These are phyloP conservation scores for Pleurotus giganteus DNA, from an alignment of 768 basidiomycete genomes.

Conservation along the genomic window DNA sequence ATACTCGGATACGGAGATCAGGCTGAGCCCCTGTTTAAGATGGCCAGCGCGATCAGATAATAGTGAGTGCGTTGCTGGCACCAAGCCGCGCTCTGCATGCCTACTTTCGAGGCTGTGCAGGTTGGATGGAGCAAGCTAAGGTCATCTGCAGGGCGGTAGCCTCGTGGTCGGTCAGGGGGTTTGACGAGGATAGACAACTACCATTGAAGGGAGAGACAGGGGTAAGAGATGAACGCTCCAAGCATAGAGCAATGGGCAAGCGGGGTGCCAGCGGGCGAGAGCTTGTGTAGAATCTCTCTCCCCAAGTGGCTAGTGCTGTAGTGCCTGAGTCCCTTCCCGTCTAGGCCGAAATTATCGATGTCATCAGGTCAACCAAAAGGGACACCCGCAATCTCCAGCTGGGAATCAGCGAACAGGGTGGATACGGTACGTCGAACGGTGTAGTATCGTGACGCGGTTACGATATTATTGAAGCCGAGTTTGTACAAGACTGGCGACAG, in stretches of 20 bases:
- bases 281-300: too few relatives aligned
- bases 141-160: background rate
- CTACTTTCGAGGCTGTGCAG: background rate
- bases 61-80: background rate
- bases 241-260: background rate
- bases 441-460: too few relatives aligned
- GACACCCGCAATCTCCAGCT: constrained; percentile 7
- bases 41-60: background rate
- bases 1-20: background rate
- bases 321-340: background rate
- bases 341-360: constrained; percentile 5
- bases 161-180: constrained; percentile 2
- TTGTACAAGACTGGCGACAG: background rate
- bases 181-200: background rate
- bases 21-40: background rate
- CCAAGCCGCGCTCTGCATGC: background rate
- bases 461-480: background rate
- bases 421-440: background rate
- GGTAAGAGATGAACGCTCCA: background rate
- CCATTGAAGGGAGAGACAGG: background rate
- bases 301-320: background rate
- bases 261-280: background rate
- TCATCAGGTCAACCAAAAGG: background rate
- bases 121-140: too few relatives aligned
- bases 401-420: background rate